phyloP scores from a whole-genome alignment of 805 yeast genomes.

The Saturnispora quitensis region DNA sequence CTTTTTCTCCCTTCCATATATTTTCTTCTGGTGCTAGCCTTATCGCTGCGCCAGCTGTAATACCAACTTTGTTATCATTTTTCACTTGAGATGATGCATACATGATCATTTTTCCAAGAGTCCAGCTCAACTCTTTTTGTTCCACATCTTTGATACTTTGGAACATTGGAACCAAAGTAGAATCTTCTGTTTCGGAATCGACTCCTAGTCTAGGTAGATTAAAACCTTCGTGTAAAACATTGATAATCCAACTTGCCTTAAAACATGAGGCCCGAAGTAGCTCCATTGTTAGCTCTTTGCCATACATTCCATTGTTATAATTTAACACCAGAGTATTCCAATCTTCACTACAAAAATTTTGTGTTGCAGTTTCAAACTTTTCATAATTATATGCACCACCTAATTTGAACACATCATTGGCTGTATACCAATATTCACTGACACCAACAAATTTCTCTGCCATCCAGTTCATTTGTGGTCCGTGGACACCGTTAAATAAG shows the following conservation, averaged over 20 bases:
- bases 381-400: conserved; percentile 83
- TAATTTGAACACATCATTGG: conserved; percentile 80
- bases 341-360: conserved; percentile 63
- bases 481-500: conserved; percentile 90
- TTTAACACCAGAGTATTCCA: conserved; percentile 52
- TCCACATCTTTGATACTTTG: conserved; percentile 73
- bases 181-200: conserved; percentile 27
- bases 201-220: conserved; percentile 66
- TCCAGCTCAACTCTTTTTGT: conserved; percentile 91
- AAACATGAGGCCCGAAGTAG: conserved; percentile 74
- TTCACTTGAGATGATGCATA: conserved; percentile 69
- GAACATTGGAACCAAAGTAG: conserved; percentile 33
- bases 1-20: neutral
- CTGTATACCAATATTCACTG: conserved; percentile 96
- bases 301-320: conserved; percentile 45
- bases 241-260: conserved; percentile 91
- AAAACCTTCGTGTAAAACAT: conserved; percentile 86
- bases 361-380: conserved; percentile 55
- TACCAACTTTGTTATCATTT: conserved; percentile 11
- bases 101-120: conserved; percentile 76
- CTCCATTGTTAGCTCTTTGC: conserved; percentile 44
- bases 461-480: conserved; percentile 74
- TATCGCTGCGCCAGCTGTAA: conserved; percentile 16
- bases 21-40: conserved; percentile 14
- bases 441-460: conserved; percentile 84